Evolutionary conservation across 148 eudicot genomes (phyloP), one percentile per base, ranked within the genome.

Genomic region (Fagopyrum homotropicum): DNA sequence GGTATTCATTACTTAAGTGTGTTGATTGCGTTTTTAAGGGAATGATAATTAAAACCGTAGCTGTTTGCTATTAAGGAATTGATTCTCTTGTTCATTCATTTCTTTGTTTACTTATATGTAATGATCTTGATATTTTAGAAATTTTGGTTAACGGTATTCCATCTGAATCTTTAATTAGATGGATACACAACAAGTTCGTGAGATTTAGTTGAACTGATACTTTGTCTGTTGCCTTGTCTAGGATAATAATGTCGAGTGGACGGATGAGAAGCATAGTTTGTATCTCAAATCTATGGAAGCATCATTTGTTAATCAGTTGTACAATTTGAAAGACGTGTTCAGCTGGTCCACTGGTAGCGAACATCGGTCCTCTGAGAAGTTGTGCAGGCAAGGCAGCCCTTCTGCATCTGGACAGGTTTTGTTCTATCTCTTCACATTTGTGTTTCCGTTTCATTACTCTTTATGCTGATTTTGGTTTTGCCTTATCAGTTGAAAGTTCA

Each of bases 241-340:
- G 71, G 71, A 43, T 0, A 40, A 43, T 0, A 40, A 66, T 63
- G 71, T 80, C 1, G 85, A 93, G 75, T 93, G 98, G 98, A 91
- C 98, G n/a, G 81, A 93, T 77, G 91, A 91, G 85, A 93, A 88
- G 82, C 98, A 93, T 80, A 87, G 91, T 73, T 77, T 87, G 87
- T 93, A 85, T 80, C 91, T 93, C 7, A 86, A 87, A 72, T 91
- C 95, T 51, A 93, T 93, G 88, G 98, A 93, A 80, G 89, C 93
- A 51, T 86, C 97, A 44, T 93, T 93, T 80, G 97, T 93, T 6
- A 45, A 91, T 45, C 91, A 91, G 75, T 80, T 93, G 71, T 86
- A 93, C 83, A 77, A 79, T 59, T 88, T 92, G 6, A 72, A 87
- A 77, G 86, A 88, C 79, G 49, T 82, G 29, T 75, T 74, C 75